Percentiles rank a stretch among this genome's conserved stretches.
These are phyloP conservation scores for Lasiodiplodia citricola DNA, from an alignment of 2,329 filamentous ascomycete genomes.

Conservation along the genomic window DNA sequence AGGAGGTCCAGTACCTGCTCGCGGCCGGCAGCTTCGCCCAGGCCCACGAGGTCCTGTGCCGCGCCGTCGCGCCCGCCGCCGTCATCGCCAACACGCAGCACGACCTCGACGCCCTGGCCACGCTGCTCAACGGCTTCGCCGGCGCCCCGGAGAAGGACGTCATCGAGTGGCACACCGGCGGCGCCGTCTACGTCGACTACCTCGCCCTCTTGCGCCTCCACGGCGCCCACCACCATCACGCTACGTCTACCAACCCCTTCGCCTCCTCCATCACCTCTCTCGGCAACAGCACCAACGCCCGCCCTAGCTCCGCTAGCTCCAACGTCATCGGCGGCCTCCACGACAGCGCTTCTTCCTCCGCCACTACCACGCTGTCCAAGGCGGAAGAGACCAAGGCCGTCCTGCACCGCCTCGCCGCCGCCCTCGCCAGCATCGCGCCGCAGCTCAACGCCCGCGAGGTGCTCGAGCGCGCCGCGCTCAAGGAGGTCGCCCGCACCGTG, in stretches of 20 bases:
- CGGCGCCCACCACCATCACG: slow-evolving; percentile 34
- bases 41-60: slow-evolving; percentile 82
- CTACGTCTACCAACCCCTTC: slow-evolving; percentile 36
- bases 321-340: not conserved
- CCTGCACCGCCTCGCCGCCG: slow-evolving; percentile 43
- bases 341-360: not conserved
- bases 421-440: slow-evolving; percentile 46
- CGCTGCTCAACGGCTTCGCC: slow-evolving; percentile 73
- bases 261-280: slow-evolving; percentile 33
- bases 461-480: slow-evolving; percentile 70
- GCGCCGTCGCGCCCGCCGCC: slow-evolving; percentile 78
- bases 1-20: slow-evolving; percentile 80
- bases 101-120: slow-evolving; percentile 72
- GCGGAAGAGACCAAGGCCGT: not conserved
- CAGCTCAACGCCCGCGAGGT: slow-evolving; percentile 52
- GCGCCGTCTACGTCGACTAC: slow-evolving; percentile 76
- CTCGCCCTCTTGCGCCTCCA: slow-evolving; percentile 52
- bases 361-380: not conserved
- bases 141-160: slow-evolving; percentile 24
- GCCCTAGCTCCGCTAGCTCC: slow-evolving; percentile 28
- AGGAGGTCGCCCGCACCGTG: slow-evolving; percentile 73
- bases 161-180: slow-evolving; percentile 76
- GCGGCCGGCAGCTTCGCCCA: slow-evolving; percentile 76
- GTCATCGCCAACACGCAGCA: slow-evolving; percentile 69
- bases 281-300: not conserved